These are phyloP conservation scores for Debaryomycetaceae sp. DNA, from an alignment of 1,139 yeast genomes.

Conservation along the genomic window DNA sequence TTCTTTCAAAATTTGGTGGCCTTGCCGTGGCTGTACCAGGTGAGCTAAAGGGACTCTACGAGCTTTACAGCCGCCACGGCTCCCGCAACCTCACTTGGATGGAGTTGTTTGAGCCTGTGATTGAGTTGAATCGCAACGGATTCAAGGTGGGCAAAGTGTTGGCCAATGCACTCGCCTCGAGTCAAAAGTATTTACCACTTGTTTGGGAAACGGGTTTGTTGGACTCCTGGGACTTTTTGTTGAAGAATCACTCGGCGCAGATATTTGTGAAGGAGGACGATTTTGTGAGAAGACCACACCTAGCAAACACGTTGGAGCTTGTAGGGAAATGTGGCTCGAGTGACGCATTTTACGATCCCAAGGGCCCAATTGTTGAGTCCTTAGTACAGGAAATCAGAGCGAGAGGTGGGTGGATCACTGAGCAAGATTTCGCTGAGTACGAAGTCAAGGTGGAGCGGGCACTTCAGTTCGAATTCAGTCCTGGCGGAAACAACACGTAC, in stretches of 20 bases:
- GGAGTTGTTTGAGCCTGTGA: constrained; percentile 73
- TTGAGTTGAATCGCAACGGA: constrained; percentile 62
- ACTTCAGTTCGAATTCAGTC: constrained; percentile 31
- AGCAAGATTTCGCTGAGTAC: constrained; percentile 64
- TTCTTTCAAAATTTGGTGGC: constrained; percentile 69
- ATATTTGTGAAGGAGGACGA: constrained; percentile 52
- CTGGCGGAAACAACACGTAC: too few species aligned
- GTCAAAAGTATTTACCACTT: constrained; percentile 20
- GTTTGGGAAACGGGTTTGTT: constrained; percentile 20
- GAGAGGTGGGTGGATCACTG: constrained; percentile 59
- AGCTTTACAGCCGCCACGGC: constrained; percentile 56
- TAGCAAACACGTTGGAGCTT: constrained; percentile 62
- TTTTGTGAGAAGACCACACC: constrained; percentile 48
- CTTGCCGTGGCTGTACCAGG: constrained; percentile 87
- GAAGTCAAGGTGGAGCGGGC: constrained; percentile 54
- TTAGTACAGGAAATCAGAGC: constrained; percentile 42
- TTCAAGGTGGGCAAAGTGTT: constrained; percentile 55
- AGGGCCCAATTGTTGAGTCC: constrained; percentile 63
- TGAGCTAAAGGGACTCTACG: constrained; percentile 75
- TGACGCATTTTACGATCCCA: constrained; percentile 77
- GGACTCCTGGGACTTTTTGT: constrained; percentile 55
- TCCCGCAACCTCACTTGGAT: constrained; percentile 70
- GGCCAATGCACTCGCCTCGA: constrained; percentile 23
- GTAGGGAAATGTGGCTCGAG: constrained; percentile 74
- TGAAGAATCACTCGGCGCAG: constrained; percentile 23